Percentiles rank a stretch among this genome's conserved stretches.
Conservation (phyloP, 1,284 basidiomycete species). For the Ceratobasidium papillatum region DNA sequence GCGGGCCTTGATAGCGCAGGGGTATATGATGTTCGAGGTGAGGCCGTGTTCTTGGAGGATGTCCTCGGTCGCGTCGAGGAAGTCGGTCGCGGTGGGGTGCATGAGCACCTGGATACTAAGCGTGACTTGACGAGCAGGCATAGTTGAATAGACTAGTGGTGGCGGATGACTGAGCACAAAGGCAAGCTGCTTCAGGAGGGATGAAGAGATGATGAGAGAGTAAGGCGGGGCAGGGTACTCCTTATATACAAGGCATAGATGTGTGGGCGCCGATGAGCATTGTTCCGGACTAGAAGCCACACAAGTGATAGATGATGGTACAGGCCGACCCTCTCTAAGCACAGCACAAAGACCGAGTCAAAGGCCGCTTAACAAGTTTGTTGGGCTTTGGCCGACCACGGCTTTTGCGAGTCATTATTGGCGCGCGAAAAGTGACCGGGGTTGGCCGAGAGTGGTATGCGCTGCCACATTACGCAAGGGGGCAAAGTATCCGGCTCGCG, state of each 20-base stretch:
- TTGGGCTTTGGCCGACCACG: conserved; percentile 16
- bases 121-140: conserved; percentile 24
- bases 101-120: conserved; percentile 54
- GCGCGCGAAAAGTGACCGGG: conserved; percentile 7
- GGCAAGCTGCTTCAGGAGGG: conserved; percentile 29
- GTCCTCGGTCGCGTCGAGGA: conserved; percentile 55
- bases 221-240: background rate
- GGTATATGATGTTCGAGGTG: conserved; percentile 65
- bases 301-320: conserved; percentile 30
- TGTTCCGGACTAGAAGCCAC: conserved; percentile 33
- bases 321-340: conserved; percentile 13
- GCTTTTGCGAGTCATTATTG: conserved; percentile 22
- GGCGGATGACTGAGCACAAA: conserved; percentile 23
- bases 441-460: conserved; percentile 19
- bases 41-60: conserved; percentile 55
- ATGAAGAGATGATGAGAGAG: conserved; percentile 2
- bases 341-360: conserved; percentile 40
- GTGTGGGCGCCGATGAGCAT: conserved; percentile 33
- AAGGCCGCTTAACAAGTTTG: conserved; percentile 15
- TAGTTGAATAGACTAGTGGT: background rate
- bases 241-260: conserved; percentile 12
- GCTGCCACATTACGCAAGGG: conserved; percentile 19
- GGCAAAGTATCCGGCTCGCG: background rate
- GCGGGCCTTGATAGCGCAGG: conserved; percentile 56
- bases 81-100: conserved; percentile 57